Percentiles rank a stretch among this genome's conserved stretches.
Evolutionary conservation across 768 basidiomycete genomes (phyloP).

Genomic region (Kwoniella shandongensis): DNA sequence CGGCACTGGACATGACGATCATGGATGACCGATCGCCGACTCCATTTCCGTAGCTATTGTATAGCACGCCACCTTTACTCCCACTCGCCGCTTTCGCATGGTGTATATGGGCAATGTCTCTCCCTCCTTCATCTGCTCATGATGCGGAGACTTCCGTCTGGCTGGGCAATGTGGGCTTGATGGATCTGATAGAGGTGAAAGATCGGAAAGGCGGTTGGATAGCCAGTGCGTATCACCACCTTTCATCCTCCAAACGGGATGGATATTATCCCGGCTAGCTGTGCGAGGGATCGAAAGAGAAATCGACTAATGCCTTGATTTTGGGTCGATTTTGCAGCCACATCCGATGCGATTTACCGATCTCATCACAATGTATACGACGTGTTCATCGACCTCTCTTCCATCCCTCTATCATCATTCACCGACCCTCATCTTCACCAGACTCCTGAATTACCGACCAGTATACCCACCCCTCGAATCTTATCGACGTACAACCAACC

Average conservation of each 20-base stretch:
- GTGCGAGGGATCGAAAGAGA: too few relatives aligned
- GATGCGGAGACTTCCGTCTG: slow-evolving; percentile 18
- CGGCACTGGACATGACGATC: not conserved
- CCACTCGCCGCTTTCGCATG: slow-evolving; percentile 47
- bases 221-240: slow-evolving; percentile 41
- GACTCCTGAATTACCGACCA: too few relatives aligned
- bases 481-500: slow-evolving; percentile 13
- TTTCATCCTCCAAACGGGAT: not conserved
- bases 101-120: slow-evolving; percentile 42
- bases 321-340: slow-evolving; percentile 43
- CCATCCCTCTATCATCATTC: slow-evolving; percentile 15
- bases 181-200: slow-evolving; percentile 40
- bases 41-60: slow-evolving; percentile 35
- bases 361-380: slow-evolving; percentile 43
- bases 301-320: too few relatives aligned
- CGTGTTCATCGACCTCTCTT: slow-evolving; percentile 48
- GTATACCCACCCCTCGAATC: slow-evolving; percentile 10
- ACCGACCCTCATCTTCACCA: not conserved
- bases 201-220: slow-evolving; percentile 43
- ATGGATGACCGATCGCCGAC: not conserved
- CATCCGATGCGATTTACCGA: slow-evolving; percentile 48
- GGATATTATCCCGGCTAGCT: too few relatives aligned
- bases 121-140: slow-evolving; percentile 15
- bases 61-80: slow-evolving; percentile 45
- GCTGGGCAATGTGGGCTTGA: slow-evolving; percentile 49